These are phyloP conservation scores for Vanderwaltozyma verrucispora DNA, from an alignment of 805 yeast species.

Conservation along the genomic window DNA sequence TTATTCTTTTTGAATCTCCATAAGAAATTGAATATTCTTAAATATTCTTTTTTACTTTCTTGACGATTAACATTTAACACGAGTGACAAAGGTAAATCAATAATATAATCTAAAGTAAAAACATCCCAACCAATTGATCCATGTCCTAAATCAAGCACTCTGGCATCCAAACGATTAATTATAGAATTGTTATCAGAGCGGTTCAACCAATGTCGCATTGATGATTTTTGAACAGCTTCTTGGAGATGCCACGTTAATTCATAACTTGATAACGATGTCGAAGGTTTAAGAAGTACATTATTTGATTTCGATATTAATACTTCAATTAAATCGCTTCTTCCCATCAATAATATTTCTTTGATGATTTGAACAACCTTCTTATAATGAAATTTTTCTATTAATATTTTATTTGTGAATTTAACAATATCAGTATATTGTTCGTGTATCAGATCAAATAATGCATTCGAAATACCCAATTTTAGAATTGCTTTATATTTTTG, in stretches of 20 bases:
- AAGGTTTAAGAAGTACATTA: slow-evolving; percentile 46
- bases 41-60: slow-evolving; percentile 46
- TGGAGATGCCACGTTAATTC: slow-evolving; percentile 54
- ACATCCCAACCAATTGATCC: slow-evolving; percentile 86
- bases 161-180: slow-evolving; percentile 61
- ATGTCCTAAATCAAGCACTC: slow-evolving; percentile 64
- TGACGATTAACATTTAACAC: slow-evolving; percentile 42
- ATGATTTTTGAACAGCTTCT: slow-evolving; percentile 50
- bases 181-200: slow-evolving; percentile 31
- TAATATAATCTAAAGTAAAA: slow-evolving; percentile 71
- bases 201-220: slow-evolving; percentile 33
- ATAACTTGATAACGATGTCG: slow-evolving; percentile 52
- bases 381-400: slow-evolving; percentile 41
- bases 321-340: slow-evolving; percentile 76
- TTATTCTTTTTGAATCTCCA: slow-evolving; percentile 67
- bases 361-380: slow-evolving; percentile 48
- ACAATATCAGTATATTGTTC: slow-evolving; percentile 44
- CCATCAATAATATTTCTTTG: slow-evolving; percentile 58
- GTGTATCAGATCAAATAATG: slow-evolving; percentile 29
- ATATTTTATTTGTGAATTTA: slow-evolving; percentile 37
- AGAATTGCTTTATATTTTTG: slow-evolving; percentile 6
- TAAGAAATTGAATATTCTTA: slow-evolving; percentile 73
- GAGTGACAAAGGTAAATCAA: slow-evolving; percentile 41
- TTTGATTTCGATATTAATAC: slow-evolving; percentile 47
- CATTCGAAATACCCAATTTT: slow-evolving; percentile 2